Evolutionary conservation across 768 basidiomycete genomes (phyloP).

Genomic region (Sporobolomyces roseus): DNA sequence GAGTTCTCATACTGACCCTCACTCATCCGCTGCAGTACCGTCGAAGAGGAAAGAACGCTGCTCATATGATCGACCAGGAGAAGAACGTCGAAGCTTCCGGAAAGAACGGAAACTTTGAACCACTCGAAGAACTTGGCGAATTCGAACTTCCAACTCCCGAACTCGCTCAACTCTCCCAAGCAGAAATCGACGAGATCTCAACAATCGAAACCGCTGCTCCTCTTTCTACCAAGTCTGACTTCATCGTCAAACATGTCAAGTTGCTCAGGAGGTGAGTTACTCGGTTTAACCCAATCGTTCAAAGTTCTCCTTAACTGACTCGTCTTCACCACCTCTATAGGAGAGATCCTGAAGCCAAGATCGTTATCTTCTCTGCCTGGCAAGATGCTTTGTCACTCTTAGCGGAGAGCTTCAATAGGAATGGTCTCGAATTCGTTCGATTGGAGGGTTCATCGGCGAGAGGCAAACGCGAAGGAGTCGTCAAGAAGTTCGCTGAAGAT

Average conservation of each 20-base stretch:
- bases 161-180: conserved; percentile 8
- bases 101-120: conserved; percentile 13
- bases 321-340: not conserved
- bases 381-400: conserved; percentile 24
- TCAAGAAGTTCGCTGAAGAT: conserved; percentile 36
- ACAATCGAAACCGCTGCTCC: conserved; percentile 20
- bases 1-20: too few species aligned
- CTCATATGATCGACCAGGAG: not conserved
- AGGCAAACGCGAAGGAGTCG: conserved; percentile 42
- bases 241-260: conserved; percentile 32
- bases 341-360: conserved; percentile 36
- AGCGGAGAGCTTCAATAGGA: conserved; percentile 29
- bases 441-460: conserved; percentile 35
- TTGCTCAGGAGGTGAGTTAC: conserved; percentile 12
- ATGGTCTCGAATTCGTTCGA: conserved; percentile 39
- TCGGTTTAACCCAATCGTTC: not conserved
- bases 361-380: conserved; percentile 41
- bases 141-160: conserved; percentile 4
- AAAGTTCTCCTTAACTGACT: not conserved
- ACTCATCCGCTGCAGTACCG: conserved; percentile 15
- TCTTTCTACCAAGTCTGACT: conserved; percentile 12
- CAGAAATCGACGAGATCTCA: not conserved
- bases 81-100: not conserved
- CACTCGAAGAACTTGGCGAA: not conserved
- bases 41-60: conserved; percentile 14